Evolutionary conservation across 805 yeast species (phyloP), one percentile per base, ranked within the genome.

Genomic region (Yarrowia keelungensis): DNA sequence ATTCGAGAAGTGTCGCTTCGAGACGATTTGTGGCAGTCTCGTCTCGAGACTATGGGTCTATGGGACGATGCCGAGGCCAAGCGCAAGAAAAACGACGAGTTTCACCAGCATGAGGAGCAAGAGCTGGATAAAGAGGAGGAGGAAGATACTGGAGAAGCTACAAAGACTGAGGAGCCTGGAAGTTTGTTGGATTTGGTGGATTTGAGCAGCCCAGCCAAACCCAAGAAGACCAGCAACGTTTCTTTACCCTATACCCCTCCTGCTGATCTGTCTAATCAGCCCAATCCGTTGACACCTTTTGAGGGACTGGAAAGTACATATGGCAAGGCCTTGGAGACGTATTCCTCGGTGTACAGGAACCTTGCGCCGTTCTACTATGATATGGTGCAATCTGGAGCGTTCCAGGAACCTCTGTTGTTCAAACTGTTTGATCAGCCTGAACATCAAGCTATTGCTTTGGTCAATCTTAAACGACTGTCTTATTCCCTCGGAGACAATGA

Each of bases 361-460:
- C 75, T 85, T 50, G 77, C 74, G 26, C 82, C 81, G 9, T 81
- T 82, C 70, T 86, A 85, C 74, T 72, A 72, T n/a, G 87, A 86
- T 70, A 74, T 85, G 35, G 78, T 79, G 19, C 71, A 77, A 10
- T 80, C 83, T 1, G 69, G 70, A 7, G 70, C 76, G 5, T 82
- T 79, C 69, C 79, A 79, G 47, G 80, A 80, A 61, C 79, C 86
- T 10, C 75, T 78, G 39, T 78, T 85, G n/a, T 84, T 85, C 75
- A 79, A 78, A 64, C 79, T 77, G 16, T 85, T 76, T 71, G 79
- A 80, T 16, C 80, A 83, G 19, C 88, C 89, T 0, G 83, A 81
- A 65, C 84, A 84, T 11, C 89, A 86, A 71, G 84, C 87, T 8
- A 76, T 76, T 59, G 78, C 84, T 2, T 74, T 86, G 43, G 74